phyloP scores from a whole-genome alignment of 768 basidiomycete genomes.

The Trametes meyenii region DNA sequence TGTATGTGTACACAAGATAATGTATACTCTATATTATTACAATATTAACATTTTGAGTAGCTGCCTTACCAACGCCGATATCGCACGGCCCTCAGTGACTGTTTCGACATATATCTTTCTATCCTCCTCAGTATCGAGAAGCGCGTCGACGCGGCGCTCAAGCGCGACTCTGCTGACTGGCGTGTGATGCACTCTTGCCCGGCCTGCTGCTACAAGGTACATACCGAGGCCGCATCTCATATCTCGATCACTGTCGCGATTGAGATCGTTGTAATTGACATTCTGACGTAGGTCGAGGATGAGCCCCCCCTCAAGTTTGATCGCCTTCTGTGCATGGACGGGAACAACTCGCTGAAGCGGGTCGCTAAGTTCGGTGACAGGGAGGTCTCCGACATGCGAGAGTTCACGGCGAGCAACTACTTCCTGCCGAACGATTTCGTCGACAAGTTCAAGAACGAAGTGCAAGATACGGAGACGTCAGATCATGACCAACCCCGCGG shows the following conservation, averaged over 20 bases:
- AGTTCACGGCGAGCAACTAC: constrained; percentile 30
- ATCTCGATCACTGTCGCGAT: no score
- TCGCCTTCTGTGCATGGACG: neutral
- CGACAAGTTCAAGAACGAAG: constrained; percentile 36
- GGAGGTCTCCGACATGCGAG: constrained; percentile 24
- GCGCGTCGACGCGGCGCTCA: constrained; percentile 30
- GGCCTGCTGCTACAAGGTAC: constrained; percentile 40
- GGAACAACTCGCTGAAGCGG: constrained; percentile 16
- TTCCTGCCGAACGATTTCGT: constrained; percentile 33
- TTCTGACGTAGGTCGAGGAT: constrained; percentile 28
- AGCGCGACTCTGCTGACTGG: constrained; percentile 36
- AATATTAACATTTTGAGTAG: constrained; percentile 22
- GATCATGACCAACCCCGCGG: neutral
- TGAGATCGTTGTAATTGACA: neutral
- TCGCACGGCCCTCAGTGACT: constrained; percentile 32
- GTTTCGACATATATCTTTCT: constrained; percentile 41
- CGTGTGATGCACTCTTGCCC: constrained; percentile 39
- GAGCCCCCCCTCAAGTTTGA: constrained; percentile 29
- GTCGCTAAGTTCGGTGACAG: constrained; percentile 28
- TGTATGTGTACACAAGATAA: constrained; percentile 17
- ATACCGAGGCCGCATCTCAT: no score
- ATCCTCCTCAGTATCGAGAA: constrained; percentile 30
- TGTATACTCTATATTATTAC: no score
- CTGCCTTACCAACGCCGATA: constrained; percentile 30
- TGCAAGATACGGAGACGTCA: constrained; percentile 14